These are phyloP conservation scores for Hanseniaspora nectarophila DNA, from an alignment of 805 yeast species.

Conservation along the genomic window DNA sequence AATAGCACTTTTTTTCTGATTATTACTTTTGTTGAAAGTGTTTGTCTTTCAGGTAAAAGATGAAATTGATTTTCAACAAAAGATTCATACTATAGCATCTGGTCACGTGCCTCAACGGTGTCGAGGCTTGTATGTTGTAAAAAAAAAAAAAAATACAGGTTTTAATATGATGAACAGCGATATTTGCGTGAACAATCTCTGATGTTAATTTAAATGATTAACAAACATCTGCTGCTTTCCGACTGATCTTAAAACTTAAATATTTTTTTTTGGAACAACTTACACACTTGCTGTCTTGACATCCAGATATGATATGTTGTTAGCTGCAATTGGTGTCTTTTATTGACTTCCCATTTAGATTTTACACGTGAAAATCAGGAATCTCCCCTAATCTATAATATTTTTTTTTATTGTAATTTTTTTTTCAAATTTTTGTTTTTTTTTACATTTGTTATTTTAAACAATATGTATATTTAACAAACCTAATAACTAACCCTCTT, in stretches of 20 bases:
- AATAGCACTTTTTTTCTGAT: neutral
- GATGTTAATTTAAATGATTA: conserved; percentile 27
- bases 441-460: neutral
- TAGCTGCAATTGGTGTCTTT: neutral
- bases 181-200: conserved; percentile 33
- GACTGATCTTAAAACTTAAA: conserved; percentile 23
- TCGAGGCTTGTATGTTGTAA: neutral
- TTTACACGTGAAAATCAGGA: too few relatives aligned
- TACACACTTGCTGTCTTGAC: too few relatives aligned
- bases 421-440: too few relatives aligned
- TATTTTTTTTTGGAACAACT: neutral
- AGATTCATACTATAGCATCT: too few relatives aligned
- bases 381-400: too few relatives aligned
- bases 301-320: neutral
- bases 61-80: neutral
- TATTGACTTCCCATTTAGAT: too few relatives aligned
- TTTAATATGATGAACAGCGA: conserved; percentile 27
- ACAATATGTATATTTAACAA: neutral
- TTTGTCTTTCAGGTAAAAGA: conserved; percentile 9
- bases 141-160: neutral
- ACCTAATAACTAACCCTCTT: too few relatives aligned
- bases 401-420: too few relatives aligned
- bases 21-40: conserved; percentile 3
- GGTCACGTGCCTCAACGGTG: neutral
- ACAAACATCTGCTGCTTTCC: conserved; percentile 34